phyloP scores from a whole-genome alignment of 2,329 filamentous ascomycete genomes.

The Macroventuria anomochaeta region DNA sequence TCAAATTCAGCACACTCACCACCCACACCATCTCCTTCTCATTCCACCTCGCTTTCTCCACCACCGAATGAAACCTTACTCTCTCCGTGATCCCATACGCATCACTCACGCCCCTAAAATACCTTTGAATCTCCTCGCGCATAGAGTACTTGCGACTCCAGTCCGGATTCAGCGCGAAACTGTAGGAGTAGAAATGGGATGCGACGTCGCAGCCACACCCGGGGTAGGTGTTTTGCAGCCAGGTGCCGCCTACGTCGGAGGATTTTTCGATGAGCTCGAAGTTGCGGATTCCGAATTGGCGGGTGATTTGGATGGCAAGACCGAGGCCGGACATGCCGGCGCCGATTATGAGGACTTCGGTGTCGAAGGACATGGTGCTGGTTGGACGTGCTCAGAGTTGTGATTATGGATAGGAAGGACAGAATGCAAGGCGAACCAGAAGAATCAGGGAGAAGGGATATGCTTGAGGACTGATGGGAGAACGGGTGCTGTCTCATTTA shows the following conservation, averaged over 20 bases:
- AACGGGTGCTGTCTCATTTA: background rate
- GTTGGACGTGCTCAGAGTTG: no score
- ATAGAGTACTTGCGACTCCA: conserved; percentile 66
- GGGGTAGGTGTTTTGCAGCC: conserved; percentile 44
- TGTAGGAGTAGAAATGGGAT: conserved; percentile 67
- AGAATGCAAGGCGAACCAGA: background rate
- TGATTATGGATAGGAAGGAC: no score
- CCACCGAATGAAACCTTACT: conserved; percentile 54
- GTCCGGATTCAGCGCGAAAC: conserved; percentile 64
- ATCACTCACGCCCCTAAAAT: conserved; percentile 53
- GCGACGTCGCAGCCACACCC: conserved; percentile 48
- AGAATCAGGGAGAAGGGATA: background rate
- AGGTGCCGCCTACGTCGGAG: conserved; percentile 47
- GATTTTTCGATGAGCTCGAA: conserved; percentile 56
- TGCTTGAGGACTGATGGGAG: no score
- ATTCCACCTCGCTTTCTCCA: conserved; percentile 55
- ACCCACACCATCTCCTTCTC: conserved; percentile 52
- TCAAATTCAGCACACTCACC: conserved; percentile 32
- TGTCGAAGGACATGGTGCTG: conserved; percentile 46
- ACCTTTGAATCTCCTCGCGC: conserved; percentile 62
- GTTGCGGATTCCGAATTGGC: conserved; percentile 47
- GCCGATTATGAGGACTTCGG: conserved; percentile 59
- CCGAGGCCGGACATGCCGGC: conserved; percentile 57
- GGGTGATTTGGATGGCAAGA: conserved; percentile 55
- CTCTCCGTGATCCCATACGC: conserved; percentile 49